phyloP scores from a whole-genome alignment of 192 early-diverging fungal species.

The Rhizophlyctis rosea region DNA sequence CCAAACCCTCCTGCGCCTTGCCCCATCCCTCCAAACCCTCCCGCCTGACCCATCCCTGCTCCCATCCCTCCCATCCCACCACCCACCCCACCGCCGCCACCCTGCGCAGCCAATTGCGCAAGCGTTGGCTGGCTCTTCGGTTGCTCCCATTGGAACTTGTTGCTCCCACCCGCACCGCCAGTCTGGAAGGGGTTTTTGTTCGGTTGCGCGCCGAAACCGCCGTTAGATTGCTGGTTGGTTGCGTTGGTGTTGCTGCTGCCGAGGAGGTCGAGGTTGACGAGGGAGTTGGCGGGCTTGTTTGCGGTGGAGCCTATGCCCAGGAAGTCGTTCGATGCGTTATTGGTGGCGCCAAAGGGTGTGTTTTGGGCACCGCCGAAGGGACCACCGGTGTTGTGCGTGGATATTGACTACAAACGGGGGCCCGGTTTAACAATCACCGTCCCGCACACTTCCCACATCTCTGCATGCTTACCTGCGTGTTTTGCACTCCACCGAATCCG shows the following conservation, averaged over 20 bases:
- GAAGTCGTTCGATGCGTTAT: background rate
- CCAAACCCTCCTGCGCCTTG: constrained; percentile 26
- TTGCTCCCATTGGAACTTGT: constrained; percentile 26
- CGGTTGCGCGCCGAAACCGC: constrained; percentile 16
- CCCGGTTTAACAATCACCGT: background rate
- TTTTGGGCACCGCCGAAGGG: background rate
- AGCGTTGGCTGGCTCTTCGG: constrained; percentile 19
- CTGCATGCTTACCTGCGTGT: background rate
- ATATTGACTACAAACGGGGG: background rate
- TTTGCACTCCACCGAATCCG: constrained; percentile 2
- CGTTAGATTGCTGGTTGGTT: background rate
- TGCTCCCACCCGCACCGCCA: background rate
- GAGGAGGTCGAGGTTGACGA: constrained; percentile 16
- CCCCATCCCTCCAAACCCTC: constrained; percentile 9
- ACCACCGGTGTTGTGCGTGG: constrained; percentile 21
- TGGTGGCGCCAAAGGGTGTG: constrained; percentile 13
- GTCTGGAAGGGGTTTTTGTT: constrained; percentile 31
- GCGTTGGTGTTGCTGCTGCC: constrained; percentile 1
- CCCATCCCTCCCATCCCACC: background rate
- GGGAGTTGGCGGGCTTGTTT: background rate
- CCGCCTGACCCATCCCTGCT: constrained; percentile 1
- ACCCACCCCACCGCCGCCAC: constrained; percentile 3
- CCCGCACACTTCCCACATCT: background rate
- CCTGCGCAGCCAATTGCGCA: constrained; percentile 14
- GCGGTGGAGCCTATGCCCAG: constrained; percentile 4